phyloP scores from a whole-genome alignment of 2,329 filamentous ascomycete genomes.

The Talaromyces sp. region DNA sequence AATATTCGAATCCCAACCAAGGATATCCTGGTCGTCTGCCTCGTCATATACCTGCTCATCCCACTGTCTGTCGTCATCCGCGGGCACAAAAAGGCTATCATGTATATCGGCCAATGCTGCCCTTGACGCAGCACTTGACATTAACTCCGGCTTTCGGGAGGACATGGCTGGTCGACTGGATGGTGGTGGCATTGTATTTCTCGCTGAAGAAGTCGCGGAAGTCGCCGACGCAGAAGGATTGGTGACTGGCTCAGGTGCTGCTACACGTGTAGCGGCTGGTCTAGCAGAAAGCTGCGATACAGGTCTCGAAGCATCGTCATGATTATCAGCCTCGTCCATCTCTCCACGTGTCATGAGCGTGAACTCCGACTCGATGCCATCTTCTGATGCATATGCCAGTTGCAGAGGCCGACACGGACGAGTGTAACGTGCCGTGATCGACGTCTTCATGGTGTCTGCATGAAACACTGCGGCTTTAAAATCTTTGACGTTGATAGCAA shows the following conservation, averaged over 20 bases:
- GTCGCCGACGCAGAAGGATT: constrained; percentile 17
- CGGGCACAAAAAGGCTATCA: constrained; percentile 61
- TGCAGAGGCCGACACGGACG: constrained; percentile 60
- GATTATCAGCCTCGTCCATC: constrained; percentile 34
- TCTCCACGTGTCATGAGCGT: constrained; percentile 63
- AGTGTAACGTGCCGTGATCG: constrained; percentile 59
- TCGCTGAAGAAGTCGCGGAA: constrained; percentile 31
- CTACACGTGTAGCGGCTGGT: constrained; percentile 36
- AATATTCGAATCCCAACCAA: constrained; percentile 61
- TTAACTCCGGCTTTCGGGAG: constrained; percentile 24
- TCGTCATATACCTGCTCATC: constrained; percentile 53
- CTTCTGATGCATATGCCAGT: constrained; percentile 57
- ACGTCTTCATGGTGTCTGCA: constrained; percentile 57
- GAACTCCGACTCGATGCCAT: constrained; percentile 55
- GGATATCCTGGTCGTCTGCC: constrained; percentile 56
- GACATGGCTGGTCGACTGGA: constrained; percentile 33
- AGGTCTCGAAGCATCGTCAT: constrained; percentile 39
- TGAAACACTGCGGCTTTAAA: constrained; percentile 65
- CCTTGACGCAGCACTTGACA: constrained; percentile 27
- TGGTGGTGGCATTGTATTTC: constrained; percentile 23
- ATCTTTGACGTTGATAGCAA: constrained; percentile 64
- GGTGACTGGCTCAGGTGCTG: constrained; percentile 1
- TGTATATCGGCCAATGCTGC: constrained; percentile 50
- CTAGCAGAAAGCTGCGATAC: constrained; percentile 43
- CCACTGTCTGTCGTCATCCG: constrained; percentile 61